These are phyloP conservation scores for Lentinula boryana DNA, from an alignment of 768 basidiomycete species.

Conservation along the genomic window DNA sequence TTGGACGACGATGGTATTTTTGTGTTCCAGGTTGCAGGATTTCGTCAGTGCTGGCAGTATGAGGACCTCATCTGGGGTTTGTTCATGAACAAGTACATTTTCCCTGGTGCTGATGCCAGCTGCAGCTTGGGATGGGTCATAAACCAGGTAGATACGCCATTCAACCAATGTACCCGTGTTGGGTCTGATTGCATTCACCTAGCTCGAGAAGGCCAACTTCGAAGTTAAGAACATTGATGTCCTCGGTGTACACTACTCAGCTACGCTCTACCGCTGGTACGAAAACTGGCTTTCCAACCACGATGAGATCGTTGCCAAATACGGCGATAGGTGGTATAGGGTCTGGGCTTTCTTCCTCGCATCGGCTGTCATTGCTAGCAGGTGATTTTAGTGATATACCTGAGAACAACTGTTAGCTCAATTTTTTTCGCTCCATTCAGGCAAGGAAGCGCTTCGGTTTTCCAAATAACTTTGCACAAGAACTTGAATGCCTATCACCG, in stretches of 20 bases:
- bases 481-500: conserved; percentile 96
- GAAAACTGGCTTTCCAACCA: conserved; percentile 95
- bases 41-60: conserved; percentile 95
- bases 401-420: neutral
- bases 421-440: conserved; percentile 24
- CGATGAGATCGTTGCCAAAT: conserved; percentile 82
- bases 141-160: conserved; percentile 30
- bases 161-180: neutral
- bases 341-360: conserved; percentile 98
- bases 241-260: conserved; percentile 95
- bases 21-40: conserved; percentile 95
- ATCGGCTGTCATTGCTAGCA: conserved; percentile 77
- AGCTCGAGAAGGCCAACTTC: conserved; percentile 89
- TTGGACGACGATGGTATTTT: conserved; percentile 93
- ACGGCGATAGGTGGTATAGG: conserved; percentile 92
- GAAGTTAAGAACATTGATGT: conserved; percentile 97
- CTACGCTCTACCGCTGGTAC: conserved; percentile 90
- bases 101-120: conserved; percentile 97
- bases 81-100: conserved; percentile 98
- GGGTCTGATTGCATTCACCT: conserved; percentile 9
- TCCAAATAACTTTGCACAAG: conserved; percentile 98
- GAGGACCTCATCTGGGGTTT: conserved; percentile 98
- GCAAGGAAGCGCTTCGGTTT: conserved; percentile 87
- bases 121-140: conserved; percentile 96
- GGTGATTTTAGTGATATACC: conserved; percentile 33